Percentiles rank a stretch among this genome's conserved stretches.
Evolutionary conservation across 345 rosid genomes (phyloP).

Genomic region (Viola odorata): DNA sequence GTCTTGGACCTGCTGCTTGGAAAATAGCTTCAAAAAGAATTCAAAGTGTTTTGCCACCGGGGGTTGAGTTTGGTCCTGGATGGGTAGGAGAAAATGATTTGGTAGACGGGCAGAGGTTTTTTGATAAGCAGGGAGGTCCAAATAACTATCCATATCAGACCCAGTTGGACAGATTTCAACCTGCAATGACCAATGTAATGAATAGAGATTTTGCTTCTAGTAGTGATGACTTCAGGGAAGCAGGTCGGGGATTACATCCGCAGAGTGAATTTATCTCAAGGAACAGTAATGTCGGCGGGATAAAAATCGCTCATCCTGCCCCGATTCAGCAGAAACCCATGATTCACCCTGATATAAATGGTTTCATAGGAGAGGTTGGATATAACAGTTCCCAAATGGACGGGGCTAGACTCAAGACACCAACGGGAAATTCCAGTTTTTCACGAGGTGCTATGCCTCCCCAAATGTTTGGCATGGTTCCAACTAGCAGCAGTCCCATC

Average conservation of each 20-base stretch:
- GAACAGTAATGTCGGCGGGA: slow-evolving; percentile 20
- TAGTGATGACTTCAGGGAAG: slow-evolving; percentile 33
- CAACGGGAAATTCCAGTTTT: slow-evolving; percentile 12
- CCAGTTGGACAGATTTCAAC: slow-evolving; percentile 40
- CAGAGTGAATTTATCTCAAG: slow-evolving; percentile 30
- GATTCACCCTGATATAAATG: slow-evolving; percentile 21
- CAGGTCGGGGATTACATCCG: slow-evolving; percentile 28
- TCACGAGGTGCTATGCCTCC: slow-evolving; percentile 21
- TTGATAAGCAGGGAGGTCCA: slow-evolving; percentile 29
- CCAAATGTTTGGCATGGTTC: slow-evolving; percentile 23
- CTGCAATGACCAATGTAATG: slow-evolving; percentile 29
- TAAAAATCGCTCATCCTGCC: slow-evolving; percentile 18
- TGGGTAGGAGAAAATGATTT: slow-evolving; percentile 70
- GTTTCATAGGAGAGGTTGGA: slow-evolving; percentile 24
- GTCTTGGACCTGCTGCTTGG: slow-evolving; percentile 83
- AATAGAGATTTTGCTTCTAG: slow-evolving; percentile 30
- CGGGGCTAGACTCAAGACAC: slow-evolving; percentile 20
- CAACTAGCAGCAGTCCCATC: slow-evolving; percentile 16
- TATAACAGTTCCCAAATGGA: slow-evolving; percentile 21
- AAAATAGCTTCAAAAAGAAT: slow-evolving; percentile 69
- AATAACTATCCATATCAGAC: slow-evolving; percentile 26
- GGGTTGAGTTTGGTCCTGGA: slow-evolving; percentile 61
- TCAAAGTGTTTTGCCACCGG: slow-evolving; percentile 48
- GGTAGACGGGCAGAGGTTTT: slow-evolving; percentile 22
- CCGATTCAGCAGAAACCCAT: slow-evolving; percentile 24